Base-by-base conservation (phyloP, 345 rosid species). In the Anacardium occidentale region DNA sequence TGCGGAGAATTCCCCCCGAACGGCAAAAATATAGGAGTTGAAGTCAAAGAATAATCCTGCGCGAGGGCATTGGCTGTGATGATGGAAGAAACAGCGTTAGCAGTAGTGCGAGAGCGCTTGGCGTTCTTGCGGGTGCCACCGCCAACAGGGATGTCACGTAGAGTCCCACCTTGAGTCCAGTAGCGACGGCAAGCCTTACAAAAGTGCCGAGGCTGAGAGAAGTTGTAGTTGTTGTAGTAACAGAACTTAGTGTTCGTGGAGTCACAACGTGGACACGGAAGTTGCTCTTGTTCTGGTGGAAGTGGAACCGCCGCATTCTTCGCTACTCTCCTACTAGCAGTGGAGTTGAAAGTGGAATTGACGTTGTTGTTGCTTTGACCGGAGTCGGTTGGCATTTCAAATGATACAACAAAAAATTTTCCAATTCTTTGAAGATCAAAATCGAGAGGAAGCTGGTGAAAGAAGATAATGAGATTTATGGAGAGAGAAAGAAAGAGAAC, bases 131-230 rank as follows among this genome's bases (percentile, higher is more conserved):
- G 91, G 4, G 92, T 89, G 24, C 92, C 98, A 9, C 98, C 98
- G 25, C 98, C 98, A 64, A 93, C 76, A 22, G 98, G 98, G 61
- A 94, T 94, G 81, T 94, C 98, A 10, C 98, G 86, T 63, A 94
- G 96, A 34, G 97, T 90, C 69, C 98, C 98, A 40, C 98, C 98
- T 12, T 89, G 97, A 50, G 98, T 94, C 98, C 98, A 94, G 85
- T 94, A 94, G 11, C 98, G 91, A 29, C 98, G 97, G 83, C 98
- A 94, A 55, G 96, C 74, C 79, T 93, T 93, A 76, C 98, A 93
- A 85, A 93, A 93, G 78, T 93, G 98, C 40, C 98, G 98, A n/a
- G 98, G 98, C 91, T 93, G 98, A 17, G 97, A 93, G 75, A 87
- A 89, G 75, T 93, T 93, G 80, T 93, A 93, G 92, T 93, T 93